A percentile compares a stretch with the other conserved stretches of the same genome.
These are phyloP conservation scores for Scleroderma citrinum DNA, from an alignment of 768 basidiomycete species.

Conservation along the genomic window DNA sequence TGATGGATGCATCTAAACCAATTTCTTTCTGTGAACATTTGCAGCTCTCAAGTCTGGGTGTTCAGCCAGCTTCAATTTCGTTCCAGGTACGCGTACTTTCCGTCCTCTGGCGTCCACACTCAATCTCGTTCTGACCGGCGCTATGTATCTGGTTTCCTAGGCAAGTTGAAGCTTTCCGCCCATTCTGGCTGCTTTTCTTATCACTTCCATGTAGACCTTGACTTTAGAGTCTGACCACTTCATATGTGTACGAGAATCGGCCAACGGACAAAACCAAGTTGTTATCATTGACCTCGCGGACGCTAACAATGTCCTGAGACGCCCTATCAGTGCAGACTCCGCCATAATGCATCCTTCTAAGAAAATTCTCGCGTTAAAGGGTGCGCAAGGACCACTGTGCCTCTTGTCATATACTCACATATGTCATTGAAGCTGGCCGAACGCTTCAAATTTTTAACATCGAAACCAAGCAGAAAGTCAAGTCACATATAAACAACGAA, in stretches of 20 bases:
- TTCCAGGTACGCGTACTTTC: constrained; percentile 72
- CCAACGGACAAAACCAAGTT: constrained; percentile 93
- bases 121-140: constrained; percentile 7
- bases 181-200: not conserved
- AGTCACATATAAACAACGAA: constrained; percentile 88
- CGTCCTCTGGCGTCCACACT: constrained; percentile 10
- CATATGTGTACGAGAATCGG: constrained; percentile 95
- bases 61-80: constrained; percentile 95
- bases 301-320: constrained; percentile 93
- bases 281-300: constrained; percentile 98
- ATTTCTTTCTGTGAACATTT: constrained; percentile 88
- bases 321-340: constrained; percentile 96
- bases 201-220: constrained; percentile 52
- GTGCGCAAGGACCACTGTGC: constrained; percentile 29
- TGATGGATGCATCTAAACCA: constrained; percentile 48
- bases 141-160: constrained; percentile 8
- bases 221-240: constrained; percentile 98
- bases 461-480: constrained; percentile 96
- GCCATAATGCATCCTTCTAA: constrained; percentile 97
- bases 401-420: constrained; percentile 5
- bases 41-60: constrained; percentile 90
- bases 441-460: constrained; percentile 98
- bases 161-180: constrained; percentile 9
- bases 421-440: constrained; percentile 59
- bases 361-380: constrained; percentile 95